These are phyloP conservation scores for Didymellaceae sp. DNA, from an alignment of 2,329 filamentous ascomycete species.

Conservation along the genomic window DNA sequence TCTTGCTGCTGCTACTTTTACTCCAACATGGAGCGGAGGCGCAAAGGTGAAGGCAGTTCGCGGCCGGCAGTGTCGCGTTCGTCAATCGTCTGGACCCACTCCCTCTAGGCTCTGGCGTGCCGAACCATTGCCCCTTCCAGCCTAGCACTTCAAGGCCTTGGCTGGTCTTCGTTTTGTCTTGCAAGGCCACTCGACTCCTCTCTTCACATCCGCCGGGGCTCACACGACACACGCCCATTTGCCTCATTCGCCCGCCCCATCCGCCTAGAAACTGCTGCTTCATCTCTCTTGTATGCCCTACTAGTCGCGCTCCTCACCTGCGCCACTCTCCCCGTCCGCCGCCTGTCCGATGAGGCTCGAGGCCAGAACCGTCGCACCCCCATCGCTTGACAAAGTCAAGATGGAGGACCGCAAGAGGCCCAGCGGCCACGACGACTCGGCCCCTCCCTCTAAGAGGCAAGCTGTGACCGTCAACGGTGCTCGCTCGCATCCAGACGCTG, in stretches of 20 bases:
- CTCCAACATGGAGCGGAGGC: background rate
- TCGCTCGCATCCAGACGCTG: constrained; percentile 68
- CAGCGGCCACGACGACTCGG: constrained; percentile 80
- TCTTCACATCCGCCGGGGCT: constrained; percentile 20
- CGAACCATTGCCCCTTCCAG: background rate
- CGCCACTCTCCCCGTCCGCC: constrained; percentile 37
- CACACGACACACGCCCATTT: constrained; percentile 34
- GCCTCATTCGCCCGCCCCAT: constrained; percentile 22
- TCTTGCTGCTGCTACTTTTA: no score
- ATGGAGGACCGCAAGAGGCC: constrained; percentile 99
- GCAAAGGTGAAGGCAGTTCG: background rate
- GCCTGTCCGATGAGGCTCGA: constrained; percentile 83
- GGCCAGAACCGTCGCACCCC: constrained; percentile 73
- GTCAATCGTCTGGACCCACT: background rate
- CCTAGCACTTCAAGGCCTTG: background rate
- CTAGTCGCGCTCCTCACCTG: constrained; percentile 19
- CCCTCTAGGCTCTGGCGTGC: background rate
- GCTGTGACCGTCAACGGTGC: constrained; percentile 75
- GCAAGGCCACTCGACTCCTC: constrained; percentile 1
- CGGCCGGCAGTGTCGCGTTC: constrained; percentile 15
- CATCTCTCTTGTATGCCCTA: constrained; percentile 27
- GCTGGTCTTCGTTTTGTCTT: constrained; percentile 16
- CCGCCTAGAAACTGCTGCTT: constrained; percentile 35
- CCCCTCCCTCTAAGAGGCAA: constrained; percentile 90
- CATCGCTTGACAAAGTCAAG: constrained; percentile 81